Evolutionary conservation across 768 basidiomycete species (phyloP).

Genomic region (Porphyrellus cyaneotinctus): DNA sequence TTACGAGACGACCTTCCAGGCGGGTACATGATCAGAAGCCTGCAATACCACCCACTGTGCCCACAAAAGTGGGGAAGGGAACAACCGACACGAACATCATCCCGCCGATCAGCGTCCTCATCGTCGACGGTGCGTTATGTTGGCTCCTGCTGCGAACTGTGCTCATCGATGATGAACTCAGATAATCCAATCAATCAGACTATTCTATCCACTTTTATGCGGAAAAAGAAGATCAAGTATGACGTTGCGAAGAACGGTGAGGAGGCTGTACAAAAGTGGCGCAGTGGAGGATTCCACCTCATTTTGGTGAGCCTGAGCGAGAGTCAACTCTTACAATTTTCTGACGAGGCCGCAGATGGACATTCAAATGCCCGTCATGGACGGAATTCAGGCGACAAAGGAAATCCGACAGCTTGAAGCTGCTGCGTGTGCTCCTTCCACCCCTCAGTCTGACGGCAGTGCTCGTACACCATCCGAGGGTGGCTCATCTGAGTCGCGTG

Average conservation of each 20-base stretch:
- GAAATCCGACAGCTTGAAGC: constrained; percentile 88
- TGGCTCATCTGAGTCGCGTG: constrained; percentile 44
- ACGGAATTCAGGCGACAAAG: constrained; percentile 95
- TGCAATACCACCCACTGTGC: constrained; percentile 24
- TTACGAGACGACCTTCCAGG: constrained; percentile 29
- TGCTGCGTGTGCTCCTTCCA: constrained; percentile 62
- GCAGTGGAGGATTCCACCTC: constrained; percentile 87
- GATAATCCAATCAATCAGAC: constrained; percentile 99
- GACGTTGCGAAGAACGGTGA: constrained; percentile 92
- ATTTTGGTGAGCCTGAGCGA: constrained; percentile 66
- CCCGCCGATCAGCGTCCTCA: constrained; percentile 95
- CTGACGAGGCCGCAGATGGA: constrained; percentile 75
- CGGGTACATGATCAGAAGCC: constrained; percentile 31
- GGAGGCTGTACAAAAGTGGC: constrained; percentile 96
- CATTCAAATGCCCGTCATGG: constrained; percentile 99
- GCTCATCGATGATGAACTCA: constrained; percentile 33
- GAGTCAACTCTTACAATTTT: neutral
- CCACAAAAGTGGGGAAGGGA: constrained; percentile 49
- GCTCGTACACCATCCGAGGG: constrained; percentile 51
- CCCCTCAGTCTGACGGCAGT: constrained; percentile 53
- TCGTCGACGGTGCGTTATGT: constrained; percentile 81
- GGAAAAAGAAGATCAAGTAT: constrained; percentile 91
- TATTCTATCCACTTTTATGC: constrained; percentile 96
- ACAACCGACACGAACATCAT: constrained; percentile 67
- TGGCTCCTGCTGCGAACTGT: neutral